Base-by-base conservation (phyloP, 2,329 filamentous ascomycete species). In the Dryadomyces quercivorus region DNA sequence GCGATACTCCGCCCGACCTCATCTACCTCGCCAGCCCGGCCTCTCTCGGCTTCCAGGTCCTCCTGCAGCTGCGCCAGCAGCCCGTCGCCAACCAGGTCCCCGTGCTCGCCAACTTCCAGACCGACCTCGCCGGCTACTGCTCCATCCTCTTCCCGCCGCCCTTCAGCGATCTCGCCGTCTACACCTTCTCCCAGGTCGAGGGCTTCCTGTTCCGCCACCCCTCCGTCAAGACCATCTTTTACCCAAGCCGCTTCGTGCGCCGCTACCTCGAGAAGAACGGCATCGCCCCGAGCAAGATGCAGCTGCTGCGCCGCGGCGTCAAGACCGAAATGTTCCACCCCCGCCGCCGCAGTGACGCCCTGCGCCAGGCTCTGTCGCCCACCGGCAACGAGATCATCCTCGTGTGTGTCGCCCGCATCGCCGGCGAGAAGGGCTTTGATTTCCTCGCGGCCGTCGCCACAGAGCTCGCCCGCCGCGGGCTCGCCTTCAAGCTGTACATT, bases 21-120 rank as follows among this genome's bases (percentile, higher is more conserved):
- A 80, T 87, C 61, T 87, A 87, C 61, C 71, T 87, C 13, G 84
- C 84, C 1, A 85, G 80, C 46, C 84, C 84, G 0, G 84, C 84
- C 2, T 84, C 80, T 5, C 69, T 86, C 2, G 84, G 84, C 4
- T 87, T 87, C 61, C 84, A 87, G 59, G 78, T 86, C 54, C 75
- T 87, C 67, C 70, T 86, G n/a, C 82, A 86, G 63, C 69, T 85
- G 51, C 75, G 80, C 47, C 82, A 85, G 59, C 73, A 85, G 53
- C 69, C 72, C 15, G 65, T 65, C 21, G 69, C 76, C 36, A 70
- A 72, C 9, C 80, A 81, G 45, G 75, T 82, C 1, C 78, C 78
- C 2, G 70, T 85, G 1, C 72, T 86, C 46, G 77, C 83, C 64
- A 88, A 86, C 65, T 87, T 86, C 59, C 84, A 87, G 65, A 88